A percentile compares a stretch with the other conserved stretches of the same genome.
These are phyloP conservation scores for Fusarium sp. DNA, from an alignment of 2,329 filamentous ascomycete genomes.

Conservation along the genomic window DNA sequence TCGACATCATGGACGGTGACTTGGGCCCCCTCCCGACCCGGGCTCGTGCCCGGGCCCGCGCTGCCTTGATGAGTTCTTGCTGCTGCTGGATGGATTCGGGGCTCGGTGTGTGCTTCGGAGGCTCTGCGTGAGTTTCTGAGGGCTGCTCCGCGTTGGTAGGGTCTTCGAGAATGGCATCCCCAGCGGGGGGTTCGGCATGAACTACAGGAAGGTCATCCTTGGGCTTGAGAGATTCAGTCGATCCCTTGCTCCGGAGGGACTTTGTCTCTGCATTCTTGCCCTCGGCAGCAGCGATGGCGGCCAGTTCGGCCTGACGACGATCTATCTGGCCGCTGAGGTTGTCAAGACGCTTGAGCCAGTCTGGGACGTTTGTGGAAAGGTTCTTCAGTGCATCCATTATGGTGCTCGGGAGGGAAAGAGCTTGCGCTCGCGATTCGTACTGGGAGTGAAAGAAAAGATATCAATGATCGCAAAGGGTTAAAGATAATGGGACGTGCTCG, in stretches of 20 bases:
- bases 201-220: constrained; percentile 53
- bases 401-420: constrained; percentile 33
- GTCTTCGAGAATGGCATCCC: constrained; percentile 38
- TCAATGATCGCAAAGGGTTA: not conserved
- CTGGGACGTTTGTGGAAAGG: constrained; percentile 67
- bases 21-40: constrained; percentile 64
- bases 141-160: constrained; percentile 17
- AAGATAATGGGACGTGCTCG: not conserved
- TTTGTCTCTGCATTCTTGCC: constrained; percentile 48
- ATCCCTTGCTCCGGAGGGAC: constrained; percentile 64
- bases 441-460: not conserved
- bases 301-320: constrained; percentile 70
- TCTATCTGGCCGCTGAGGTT: constrained; percentile 72
- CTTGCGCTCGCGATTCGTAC: not conserved
- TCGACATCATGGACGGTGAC: constrained; percentile 64
- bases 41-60: constrained; percentile 55
- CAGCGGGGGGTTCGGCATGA: constrained; percentile 25
- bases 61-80: constrained; percentile 58
- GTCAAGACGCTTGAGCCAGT: constrained; percentile 70
- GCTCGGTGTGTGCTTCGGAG: constrained; percentile 41
- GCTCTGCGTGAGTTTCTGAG: constrained; percentile 42
- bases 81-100: constrained; percentile 51
- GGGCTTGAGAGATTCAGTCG: constrained; percentile 65
- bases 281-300: constrained; percentile 54
- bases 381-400: constrained; percentile 65